These are phyloP conservation scores for Dioscorea dumetorum DNA, from an alignment of 106 monocot genomes.

Conservation along the genomic window DNA sequence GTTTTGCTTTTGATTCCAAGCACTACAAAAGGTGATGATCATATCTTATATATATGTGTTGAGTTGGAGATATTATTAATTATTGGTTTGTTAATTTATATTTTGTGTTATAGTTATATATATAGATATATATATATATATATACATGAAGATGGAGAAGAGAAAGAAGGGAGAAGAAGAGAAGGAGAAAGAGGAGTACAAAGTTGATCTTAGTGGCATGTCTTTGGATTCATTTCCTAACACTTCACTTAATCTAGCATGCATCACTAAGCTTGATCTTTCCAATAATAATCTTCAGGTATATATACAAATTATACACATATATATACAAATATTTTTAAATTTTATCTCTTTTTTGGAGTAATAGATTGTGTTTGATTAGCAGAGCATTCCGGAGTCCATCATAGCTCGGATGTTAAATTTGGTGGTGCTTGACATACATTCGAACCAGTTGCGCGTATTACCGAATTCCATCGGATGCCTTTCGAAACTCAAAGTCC, in stretches of 20 bases:
- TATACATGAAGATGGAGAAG: background rate
- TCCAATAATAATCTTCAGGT: constrained; percentile 70
- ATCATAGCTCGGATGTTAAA: constrained; percentile 15
- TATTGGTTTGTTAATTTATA: background rate
- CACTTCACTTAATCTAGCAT: constrained; percentile 19
- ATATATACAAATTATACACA: background rate
- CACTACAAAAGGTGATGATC: background rate
- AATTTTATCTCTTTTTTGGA: background rate
- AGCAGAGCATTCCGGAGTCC: constrained; percentile 39
- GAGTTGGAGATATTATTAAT: background rate
- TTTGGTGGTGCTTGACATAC: constrained; percentile 7
- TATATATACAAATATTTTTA: background rate
- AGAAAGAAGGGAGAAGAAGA: constrained; percentile 5
- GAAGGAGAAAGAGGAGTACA: background rate
- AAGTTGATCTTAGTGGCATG: constrained; percentile 30
- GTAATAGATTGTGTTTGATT: background rate
- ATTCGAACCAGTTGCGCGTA: constrained; percentile 20
- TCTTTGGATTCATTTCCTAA: constrained; percentile 20
- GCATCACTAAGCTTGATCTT: constrained; percentile 56
- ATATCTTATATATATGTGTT: background rate
- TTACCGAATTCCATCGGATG: constrained; percentile 46
- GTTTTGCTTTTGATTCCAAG: background rate
- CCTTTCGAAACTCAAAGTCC: constrained; percentile 27
- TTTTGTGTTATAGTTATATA: background rate
- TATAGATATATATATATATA: background rate